Percentiles rank a stretch among this genome's conserved stretches.
Conservation (phyloP, 208 protist species). For the Crithidia mellificae region DNA sequence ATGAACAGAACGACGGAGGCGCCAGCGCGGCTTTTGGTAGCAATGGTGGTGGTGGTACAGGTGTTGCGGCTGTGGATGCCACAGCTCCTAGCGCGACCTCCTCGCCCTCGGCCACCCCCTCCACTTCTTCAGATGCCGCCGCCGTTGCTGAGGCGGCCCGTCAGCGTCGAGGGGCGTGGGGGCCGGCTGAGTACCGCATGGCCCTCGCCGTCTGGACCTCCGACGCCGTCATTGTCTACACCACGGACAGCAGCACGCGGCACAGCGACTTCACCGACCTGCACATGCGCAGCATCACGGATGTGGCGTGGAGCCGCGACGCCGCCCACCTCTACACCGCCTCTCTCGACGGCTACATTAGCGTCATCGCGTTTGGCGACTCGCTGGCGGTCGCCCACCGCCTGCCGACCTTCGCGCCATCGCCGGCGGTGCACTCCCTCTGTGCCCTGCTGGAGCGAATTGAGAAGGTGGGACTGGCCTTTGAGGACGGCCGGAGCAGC, state of each 20-base stretch:
- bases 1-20: too few relatives aligned
- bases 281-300: constrained; percentile 89
- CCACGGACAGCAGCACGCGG: constrained; percentile 71
- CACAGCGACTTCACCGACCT: constrained; percentile 90
- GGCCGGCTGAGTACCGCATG: constrained; percentile 83
- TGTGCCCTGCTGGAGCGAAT: constrained; percentile 43
- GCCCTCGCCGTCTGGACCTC: constrained; percentile 83
- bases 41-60: too few relatives aligned
- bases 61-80: too few relatives aligned
- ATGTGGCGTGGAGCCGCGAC: constrained; percentile 73
- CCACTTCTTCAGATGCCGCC: background rate
- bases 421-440: constrained; percentile 44
- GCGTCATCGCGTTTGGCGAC: constrained; percentile 65
- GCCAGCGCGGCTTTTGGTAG: too few relatives aligned
- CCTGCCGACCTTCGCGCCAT: constrained; percentile 62
- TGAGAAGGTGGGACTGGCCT: constrained; percentile 14
- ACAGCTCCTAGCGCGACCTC: background rate
- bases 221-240: constrained; percentile 86
- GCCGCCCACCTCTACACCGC: constrained; percentile 70
- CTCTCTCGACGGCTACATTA: constrained; percentile 85
- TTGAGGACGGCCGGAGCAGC: constrained; percentile 35
- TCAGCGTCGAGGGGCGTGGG: constrained; percentile 53
- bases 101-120: background rate
- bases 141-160: constrained; percentile 5
- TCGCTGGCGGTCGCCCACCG: constrained; percentile 56